Evolutionary conservation across 2,329 filamentous ascomycete species (phyloP).

Genomic region (Lecanoromycetidae sp.): DNA sequence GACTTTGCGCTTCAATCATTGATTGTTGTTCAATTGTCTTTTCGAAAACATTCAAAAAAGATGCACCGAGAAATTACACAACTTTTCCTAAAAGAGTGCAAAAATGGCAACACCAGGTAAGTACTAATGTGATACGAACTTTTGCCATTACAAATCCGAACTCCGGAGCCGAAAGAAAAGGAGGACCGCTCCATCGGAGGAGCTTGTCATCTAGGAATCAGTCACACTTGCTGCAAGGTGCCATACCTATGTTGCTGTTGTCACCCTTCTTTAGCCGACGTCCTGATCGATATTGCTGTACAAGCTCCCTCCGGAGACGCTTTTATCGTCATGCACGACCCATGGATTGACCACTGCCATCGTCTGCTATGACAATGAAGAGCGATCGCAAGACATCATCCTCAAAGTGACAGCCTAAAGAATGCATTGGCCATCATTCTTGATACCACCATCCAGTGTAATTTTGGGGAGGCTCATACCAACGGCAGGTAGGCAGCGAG

Average conservation of each 20-base stretch:
- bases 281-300: slow-evolving; percentile 38
- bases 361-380: neutral
- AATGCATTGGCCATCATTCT: slow-evolving; percentile 14
- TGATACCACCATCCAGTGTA: slow-evolving; percentile 14
- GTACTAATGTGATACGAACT: slow-evolving; percentile 6
- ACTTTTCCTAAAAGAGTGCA: neutral
- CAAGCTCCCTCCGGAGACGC: slow-evolving; percentile 40
- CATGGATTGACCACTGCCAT: slow-evolving; percentile 40
- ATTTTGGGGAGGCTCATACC: slow-evolving; percentile 18
- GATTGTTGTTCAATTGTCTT: neutral
- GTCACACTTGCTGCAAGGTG: neutral
- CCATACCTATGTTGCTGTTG: neutral
- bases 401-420: slow-evolving; percentile 10
- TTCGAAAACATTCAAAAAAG: too few relatives aligned
- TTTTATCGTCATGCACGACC: slow-evolving; percentile 36
- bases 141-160: slow-evolving; percentile 15
- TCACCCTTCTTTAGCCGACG: slow-evolving; percentile 31
- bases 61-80: too few relatives aligned
- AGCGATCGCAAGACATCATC: neutral
- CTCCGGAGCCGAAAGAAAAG: slow-evolving; percentile 17
- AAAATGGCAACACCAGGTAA: neutral
- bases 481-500: slow-evolving; percentile 19
- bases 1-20: neutral
- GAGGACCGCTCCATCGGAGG: slow-evolving; percentile 12
- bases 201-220: neutral